Base-by-base conservation (phyloP, 305 asterid genomes). In the Rubia balearica region DNA sequence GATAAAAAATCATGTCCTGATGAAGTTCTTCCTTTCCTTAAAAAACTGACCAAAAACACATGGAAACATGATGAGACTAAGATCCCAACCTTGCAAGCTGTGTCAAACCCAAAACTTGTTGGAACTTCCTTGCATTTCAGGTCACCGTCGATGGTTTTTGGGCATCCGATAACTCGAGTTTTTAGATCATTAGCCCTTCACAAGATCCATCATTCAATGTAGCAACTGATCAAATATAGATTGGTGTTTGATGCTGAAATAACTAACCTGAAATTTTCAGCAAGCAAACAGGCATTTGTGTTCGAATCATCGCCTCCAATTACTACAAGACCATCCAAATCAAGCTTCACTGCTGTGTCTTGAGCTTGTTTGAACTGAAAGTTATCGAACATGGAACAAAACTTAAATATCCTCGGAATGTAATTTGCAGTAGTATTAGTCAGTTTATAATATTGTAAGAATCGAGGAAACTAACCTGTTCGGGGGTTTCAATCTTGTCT, bases 101-200 rank as follows among this genome's bases (percentile, higher is more conserved):
- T 95, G 79, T 95, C 99, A 74, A 95, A 95, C 24, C 99, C 99
- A 78, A 95, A 95, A 83, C 99, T 95, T 61, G 80, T 66, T 72
- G 99, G 99, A 71, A 95, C 99, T 82, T 95, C 98, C 80, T 85
- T 91, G 85, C 86, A 82, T 83, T 94, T 94, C 76, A 91, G 87
- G 84, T 94, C 99, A 77, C 97, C 99, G 66, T 94, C 99, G 30
- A 94, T 94, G 77, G 99, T 94, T 82, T 94, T 95, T n/a, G 99
- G 99, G 75, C 99, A 95, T 79, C 99, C 99, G 76, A 95, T 86
- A 51, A 95, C 99, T 64, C 85, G 88, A 43, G 98, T 82, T 85
- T 91, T 95, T 85, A 94, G 43, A 43, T 89, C 90, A 70, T 90
- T 91, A 74, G 87, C 77, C 90, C 99, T 94, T 42, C 69, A 21